Evolutionary conservation across 2,329 filamentous ascomycete species (phyloP).

Genomic region (Fusarium sp.): DNA sequence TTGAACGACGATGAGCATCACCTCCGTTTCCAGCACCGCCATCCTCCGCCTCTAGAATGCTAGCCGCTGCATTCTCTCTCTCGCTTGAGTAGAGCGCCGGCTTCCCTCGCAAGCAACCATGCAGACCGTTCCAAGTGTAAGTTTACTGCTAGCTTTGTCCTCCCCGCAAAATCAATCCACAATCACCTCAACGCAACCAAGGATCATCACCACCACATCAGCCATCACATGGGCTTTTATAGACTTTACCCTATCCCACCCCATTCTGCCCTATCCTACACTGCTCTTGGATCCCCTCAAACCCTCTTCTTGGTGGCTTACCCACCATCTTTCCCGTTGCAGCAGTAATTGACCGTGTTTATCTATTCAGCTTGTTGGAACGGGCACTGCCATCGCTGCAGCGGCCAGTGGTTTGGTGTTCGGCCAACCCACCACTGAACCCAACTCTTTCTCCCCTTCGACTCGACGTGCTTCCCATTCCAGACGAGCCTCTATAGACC

Average conservation of each 20-base stretch:
- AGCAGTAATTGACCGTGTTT: slow-evolving; percentile 43
- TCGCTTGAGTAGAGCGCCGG: slow-evolving; percentile 57
- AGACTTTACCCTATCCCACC: slow-evolving; percentile 47
- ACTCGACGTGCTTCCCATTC: slow-evolving; percentile 50
- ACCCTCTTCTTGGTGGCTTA: slow-evolving; percentile 43
- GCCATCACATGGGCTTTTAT: slow-evolving; percentile 42
- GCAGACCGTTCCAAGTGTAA: slow-evolving; percentile 69
- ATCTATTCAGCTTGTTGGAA: slow-evolving; percentile 69
- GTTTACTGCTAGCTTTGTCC: slow-evolving; percentile 51
- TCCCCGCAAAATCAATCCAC: slow-evolving; percentile 42
- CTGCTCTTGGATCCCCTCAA: slow-evolving; percentile 35
- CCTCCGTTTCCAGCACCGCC: slow-evolving; percentile 49
- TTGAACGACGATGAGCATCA: slow-evolving; percentile 53
- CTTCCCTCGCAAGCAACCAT: slow-evolving; percentile 61
- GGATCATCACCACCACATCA: slow-evolving; percentile 44
- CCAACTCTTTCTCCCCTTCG: slow-evolving; percentile 52
- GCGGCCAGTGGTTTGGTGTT: slow-evolving; percentile 73
- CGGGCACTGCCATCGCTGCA: slow-evolving; percentile 73
- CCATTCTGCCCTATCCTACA: slow-evolving; percentile 34
- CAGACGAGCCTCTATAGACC: slow-evolving; percentile 54
- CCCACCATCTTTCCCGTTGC: slow-evolving; percentile 38
- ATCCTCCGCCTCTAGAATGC: slow-evolving; percentile 55
- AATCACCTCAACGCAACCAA: slow-evolving; percentile 38
- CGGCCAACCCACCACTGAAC: slow-evolving; percentile 66
- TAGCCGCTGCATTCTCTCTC: slow-evolving; percentile 54